phyloP scores from a whole-genome alignment of 179 eudicot species.

The Drosera spatulata region DNA sequence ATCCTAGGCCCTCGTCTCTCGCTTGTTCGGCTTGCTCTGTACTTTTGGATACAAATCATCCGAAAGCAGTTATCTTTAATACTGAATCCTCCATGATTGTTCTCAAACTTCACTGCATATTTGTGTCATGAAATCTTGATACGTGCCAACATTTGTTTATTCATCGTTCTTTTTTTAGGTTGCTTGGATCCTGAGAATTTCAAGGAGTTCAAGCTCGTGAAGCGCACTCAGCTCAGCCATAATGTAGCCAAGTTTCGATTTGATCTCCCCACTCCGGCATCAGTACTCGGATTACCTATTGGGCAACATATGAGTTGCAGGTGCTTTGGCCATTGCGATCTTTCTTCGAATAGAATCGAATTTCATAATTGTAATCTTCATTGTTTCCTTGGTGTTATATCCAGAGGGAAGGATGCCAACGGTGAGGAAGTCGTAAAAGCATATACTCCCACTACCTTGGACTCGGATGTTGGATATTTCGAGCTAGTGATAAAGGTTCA shows the following conservation, averaged over 20 bases:
- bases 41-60: too few relatives aligned
- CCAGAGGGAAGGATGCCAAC: constrained; percentile 77
- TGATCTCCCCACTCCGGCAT: constrained; percentile 76
- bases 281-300: constrained; percentile 93
- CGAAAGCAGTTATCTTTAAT: too few relatives aligned
- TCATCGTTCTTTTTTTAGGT: constrained; percentile 19
- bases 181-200: constrained; percentile 73
- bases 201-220: constrained; percentile 80
- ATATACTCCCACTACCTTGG: constrained; percentile 94
- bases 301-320: constrained; percentile 98
- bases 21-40: too few relatives aligned
- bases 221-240: constrained; percentile 72
- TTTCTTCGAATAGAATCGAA: too few relatives aligned
- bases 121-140: too few relatives aligned
- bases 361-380: neutral
- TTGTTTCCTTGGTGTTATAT: neutral
- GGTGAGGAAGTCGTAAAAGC: constrained; percentile 86
- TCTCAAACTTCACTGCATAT: too few relatives aligned
- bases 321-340: constrained; percentile 4
- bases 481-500: constrained; percentile 83
- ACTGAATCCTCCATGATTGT: too few relatives aligned
- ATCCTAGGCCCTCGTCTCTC: too few relatives aligned
- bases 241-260: constrained; percentile 89
- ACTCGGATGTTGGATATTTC: constrained; percentile 79
- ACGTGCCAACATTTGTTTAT: too few relatives aligned